Evolutionary conservation across 1,284 basidiomycete genomes (phyloP).

Genomic region (Malassezia arunalokei): DNA sequence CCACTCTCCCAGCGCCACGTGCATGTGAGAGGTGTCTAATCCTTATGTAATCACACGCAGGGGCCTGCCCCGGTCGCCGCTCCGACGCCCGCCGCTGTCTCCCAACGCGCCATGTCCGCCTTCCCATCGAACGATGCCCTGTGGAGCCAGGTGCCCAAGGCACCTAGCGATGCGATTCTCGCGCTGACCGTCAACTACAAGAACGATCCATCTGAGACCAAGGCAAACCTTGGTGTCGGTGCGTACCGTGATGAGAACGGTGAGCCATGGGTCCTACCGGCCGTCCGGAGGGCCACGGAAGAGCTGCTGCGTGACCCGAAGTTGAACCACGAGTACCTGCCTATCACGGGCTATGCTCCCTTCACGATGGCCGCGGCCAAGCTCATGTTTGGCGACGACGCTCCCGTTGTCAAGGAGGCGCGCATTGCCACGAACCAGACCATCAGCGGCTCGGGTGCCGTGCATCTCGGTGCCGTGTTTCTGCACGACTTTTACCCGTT

Average conservation of each 20-base stretch:
- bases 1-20: too few species aligned
- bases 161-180: constrained; percentile 55
- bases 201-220: constrained; percentile 64
- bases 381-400: constrained; percentile 65
- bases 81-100: too few species aligned
- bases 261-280: constrained; percentile 84
- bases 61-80: too few species aligned
- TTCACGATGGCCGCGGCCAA: constrained; percentile 68
- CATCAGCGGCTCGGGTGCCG: constrained; percentile 87
- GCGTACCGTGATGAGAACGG: constrained; percentile 83
- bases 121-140: neutral
- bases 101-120: too few species aligned
- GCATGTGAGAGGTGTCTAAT: too few species aligned
- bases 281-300: constrained; percentile 62
- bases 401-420: constrained; percentile 60
- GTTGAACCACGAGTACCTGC: constrained; percentile 85
- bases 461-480: constrained; percentile 82
- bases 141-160: neutral
- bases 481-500: constrained; percentile 65
- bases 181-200: constrained; percentile 83
- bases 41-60: too few species aligned
- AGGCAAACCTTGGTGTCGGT: constrained; percentile 82
- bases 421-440: constrained; percentile 50
- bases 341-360: constrained; percentile 73
- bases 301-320: constrained; percentile 59